Evolutionary conservation across 352 stramenopile genomes (phyloP).

Genomic region (Hyphochytrium catenoides): DNA sequence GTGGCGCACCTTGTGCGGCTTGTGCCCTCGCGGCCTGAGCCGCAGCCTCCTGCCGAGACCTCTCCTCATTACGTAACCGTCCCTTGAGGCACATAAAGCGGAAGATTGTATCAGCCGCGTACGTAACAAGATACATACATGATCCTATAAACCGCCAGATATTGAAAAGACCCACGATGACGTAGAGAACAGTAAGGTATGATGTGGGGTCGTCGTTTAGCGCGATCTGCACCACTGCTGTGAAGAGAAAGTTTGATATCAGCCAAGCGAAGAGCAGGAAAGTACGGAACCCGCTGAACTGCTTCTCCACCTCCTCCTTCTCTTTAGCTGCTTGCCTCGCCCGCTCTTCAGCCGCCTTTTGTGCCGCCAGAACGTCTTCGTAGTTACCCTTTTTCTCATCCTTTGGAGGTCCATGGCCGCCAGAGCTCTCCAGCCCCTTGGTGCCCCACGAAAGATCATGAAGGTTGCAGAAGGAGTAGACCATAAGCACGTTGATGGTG

Average conservation of each 20-base stretch:
- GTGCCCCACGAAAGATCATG: constrained; percentile 15
- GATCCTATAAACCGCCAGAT: constrained; percentile 18
- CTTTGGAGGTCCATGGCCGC: constrained; percentile 3
- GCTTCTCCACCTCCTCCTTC: constrained; percentile 26
- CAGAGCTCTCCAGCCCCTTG: constrained; percentile 9
- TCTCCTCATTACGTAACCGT: no score
- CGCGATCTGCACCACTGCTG: constrained; percentile 17
- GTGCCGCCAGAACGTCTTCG: constrained; percentile 6
- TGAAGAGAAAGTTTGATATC: constrained; percentile 22
- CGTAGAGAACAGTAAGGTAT: constrained; percentile 20
- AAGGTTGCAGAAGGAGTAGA: constrained; percentile 16
- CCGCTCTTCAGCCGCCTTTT: constrained; percentile 8
- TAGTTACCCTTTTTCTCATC: constrained; percentile 5
- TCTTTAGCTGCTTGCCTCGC: constrained; percentile 7
- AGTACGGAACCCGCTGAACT: constrained; percentile 19
- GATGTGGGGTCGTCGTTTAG: no score
- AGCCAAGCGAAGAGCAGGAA: constrained; percentile 23
- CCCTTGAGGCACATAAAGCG: no score
- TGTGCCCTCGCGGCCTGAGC: no score
- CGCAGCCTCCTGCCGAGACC: no score
- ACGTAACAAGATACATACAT: no score
- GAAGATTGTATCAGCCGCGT: no score
- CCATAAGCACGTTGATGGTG: constrained; percentile 15
- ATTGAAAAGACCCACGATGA: constrained; percentile 21
- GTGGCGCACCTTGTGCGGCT: no score